Base-by-base conservation (phyloP, 2,329 filamentous ascomycete species). In the Epichloe gansuensis region DNA sequence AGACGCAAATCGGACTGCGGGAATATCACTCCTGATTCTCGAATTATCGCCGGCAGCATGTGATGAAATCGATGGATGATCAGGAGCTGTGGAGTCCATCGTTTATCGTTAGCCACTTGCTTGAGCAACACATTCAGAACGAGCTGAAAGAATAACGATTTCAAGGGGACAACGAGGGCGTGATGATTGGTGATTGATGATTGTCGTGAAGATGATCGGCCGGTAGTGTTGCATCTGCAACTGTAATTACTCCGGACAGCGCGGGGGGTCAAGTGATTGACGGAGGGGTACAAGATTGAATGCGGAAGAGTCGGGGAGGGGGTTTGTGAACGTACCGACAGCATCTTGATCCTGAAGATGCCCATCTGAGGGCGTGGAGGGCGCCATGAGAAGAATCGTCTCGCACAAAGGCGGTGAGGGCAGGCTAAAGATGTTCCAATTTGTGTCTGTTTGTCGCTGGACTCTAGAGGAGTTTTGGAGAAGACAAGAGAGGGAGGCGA, bases 1-100 rank as follows among this genome's bases (percentile, higher is more conserved):
- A 31, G 85, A 81, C 52, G 84, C 82, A 67, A 90, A 91, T 54
- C 85, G 84, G 52, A 90, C 86, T 54, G 79, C 73, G 53, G 74
- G 72, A 52, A 64, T 63, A 54, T 67, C 53, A 37, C 56, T 46
- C 43, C 51, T 53, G 47, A 50, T 46, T 45, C 58, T 55, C 62
- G 59, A 57, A 57, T 53, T 48, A 9, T 56, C 51, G 54, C 38
- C 51, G 41, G 50, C 48, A 44, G 50, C 52, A 44, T 52, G 46
- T 12, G 41, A 51, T 35, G 51, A 11, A 31, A 21, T 41, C 43
- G 17, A 25, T 17, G 43, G 39, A 25, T 31, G 52, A 15, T 39
- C 43, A n/a, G 46, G 53, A 15, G 46, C 35, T 49, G 42, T 23
- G 31, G 53, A 7, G 37, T 37, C 25, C 53, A 52, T 46, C 15